Conservation (phyloP, 441 rosid species). For the Hura crepitans region DNA sequence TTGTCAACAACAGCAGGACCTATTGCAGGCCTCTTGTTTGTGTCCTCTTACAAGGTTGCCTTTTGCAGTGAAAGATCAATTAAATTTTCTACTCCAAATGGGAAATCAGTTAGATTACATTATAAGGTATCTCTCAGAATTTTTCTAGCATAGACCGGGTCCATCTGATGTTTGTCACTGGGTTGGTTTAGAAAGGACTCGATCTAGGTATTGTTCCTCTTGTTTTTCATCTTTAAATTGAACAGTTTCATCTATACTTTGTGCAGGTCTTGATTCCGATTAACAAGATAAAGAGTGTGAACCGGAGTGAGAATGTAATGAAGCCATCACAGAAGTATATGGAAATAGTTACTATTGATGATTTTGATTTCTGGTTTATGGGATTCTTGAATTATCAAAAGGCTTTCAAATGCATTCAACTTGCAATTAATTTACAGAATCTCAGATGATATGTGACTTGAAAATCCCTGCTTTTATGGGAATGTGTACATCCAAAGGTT, state of each 20-base stretch:
- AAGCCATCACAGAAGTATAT: constrained; percentile 63
- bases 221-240: neutral
- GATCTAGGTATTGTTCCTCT: too few species aligned
- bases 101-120: constrained; percentile 36
- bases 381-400: constrained; percentile 63
- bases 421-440: constrained; percentile 33
- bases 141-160: neutral
- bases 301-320: constrained; percentile 49
- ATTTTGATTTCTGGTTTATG: constrained; percentile 82
- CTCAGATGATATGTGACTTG: neutral
- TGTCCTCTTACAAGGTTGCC: constrained; percentile 49
- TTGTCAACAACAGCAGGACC: constrained; percentile 72
- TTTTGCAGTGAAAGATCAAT: constrained; percentile 71
- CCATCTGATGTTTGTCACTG: too few species aligned
- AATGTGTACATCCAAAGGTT: too few species aligned
- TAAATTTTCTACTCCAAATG: constrained; percentile 48
- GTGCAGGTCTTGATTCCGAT: constrained; percentile 57
- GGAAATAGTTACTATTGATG: constrained; percentile 50
- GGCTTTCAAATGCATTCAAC: constrained; percentile 45
- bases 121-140: constrained; percentile 31
- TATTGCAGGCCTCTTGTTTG: constrained; percentile 61
- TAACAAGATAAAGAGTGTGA: constrained; percentile 41
- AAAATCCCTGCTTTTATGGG: too few species aligned
- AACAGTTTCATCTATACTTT: neutral
- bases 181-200: too few species aligned